Evolutionary conservation across 768 basidiomycete species (phyloP), one percentile per base, ranked within the genome.

Genomic region (Arthromyces matolae): DNA sequence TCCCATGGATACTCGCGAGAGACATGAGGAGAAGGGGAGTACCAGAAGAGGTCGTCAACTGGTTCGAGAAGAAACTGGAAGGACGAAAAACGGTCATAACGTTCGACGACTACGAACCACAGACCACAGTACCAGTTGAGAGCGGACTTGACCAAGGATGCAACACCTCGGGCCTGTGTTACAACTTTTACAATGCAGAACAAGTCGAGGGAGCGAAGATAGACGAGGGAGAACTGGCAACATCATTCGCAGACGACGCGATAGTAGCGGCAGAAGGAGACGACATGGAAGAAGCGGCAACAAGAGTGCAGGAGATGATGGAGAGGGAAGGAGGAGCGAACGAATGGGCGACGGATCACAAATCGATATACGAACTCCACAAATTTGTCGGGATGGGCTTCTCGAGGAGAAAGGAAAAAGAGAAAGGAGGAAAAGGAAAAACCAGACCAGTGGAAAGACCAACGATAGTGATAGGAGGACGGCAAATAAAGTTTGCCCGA

Each of bases 21-120:
- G 55, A 70, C 28, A 53, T 72, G 57, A 41, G 54, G 10, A 51
- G 16, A 41, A 19, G 43, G 0, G 48, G 66, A 10, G 49, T 69
- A 1, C 63, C 67, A 2, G 27, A 34, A 14, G 52, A 53, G 13
- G 50, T 56, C 13, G 49, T 57, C 1, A 46, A 55, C 0, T 65
- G 57, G 50, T 39, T 60, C 0, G 10, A 43, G 8, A 18, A 45
- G 0, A 34, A 58, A 0, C 57, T 66, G 0, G 9, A 8, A 0
- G 37, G 25, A 0, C 18, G 45, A 14, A 25, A 12, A 10, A 46
- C 25, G 19, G 35, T 38, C 5, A 46, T 46, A 10, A 5, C 45
- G 10, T 46, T 46, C 20, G 35, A 46, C 12, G 35, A 46, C 35
- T 46, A 46, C 28, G 18, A 25, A 9, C 38, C 35, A 5, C 13